Evolutionary conservation across 495 filamentous ascomycete species (phyloP), one percentile per base, ranked within the genome.

Genomic region (Podospora australis): DNA sequence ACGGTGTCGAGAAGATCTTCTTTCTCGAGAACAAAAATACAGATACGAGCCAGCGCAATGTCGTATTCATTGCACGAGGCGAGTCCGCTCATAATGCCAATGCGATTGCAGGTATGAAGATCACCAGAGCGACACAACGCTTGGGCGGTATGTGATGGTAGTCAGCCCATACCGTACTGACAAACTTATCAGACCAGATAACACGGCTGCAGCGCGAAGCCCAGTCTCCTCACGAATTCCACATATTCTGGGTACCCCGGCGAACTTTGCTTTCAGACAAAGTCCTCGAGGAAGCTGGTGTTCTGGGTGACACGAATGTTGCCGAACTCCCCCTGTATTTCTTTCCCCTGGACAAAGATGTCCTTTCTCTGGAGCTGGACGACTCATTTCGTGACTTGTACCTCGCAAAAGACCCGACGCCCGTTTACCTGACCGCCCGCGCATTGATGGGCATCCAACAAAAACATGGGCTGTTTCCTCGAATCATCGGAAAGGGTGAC

Each of bases 361-460:
- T 99, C 8, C 62, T 97, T 53, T 96, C 94, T 3, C 65, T 99
- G 48, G 94, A 96, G 64, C 75, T 96, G 22, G 86, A 94, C 21
- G 80, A 87, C 58, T 78, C 88, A 1, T 96, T 96, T 59, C 70
- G 77, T 47, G 90, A 97, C 58, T 67, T 97, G 17, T 95, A 92
- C 63, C 70, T 97, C 52, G 80, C 84, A 34, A 96, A 94, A 73
- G 89, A 97, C 64, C 87, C 90, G 19, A 95, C 90, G 2, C 81
- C 86, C 21, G 82, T 90, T 23, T 96, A 90, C 59, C 76, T 92
- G 19, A 77, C 90, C 44, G 88, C 94, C 36, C 84, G 84, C 61
- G 91, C 94, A n/a, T 73, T 99, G 46, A 97, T 99, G 94, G 81
- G 78, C 19, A 82, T 96, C 45, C 94, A 99, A 64, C 83, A 88